Conservation (phyloP, 192 early-diverging fungal genomes). For the Coemansia sp. region DNA sequence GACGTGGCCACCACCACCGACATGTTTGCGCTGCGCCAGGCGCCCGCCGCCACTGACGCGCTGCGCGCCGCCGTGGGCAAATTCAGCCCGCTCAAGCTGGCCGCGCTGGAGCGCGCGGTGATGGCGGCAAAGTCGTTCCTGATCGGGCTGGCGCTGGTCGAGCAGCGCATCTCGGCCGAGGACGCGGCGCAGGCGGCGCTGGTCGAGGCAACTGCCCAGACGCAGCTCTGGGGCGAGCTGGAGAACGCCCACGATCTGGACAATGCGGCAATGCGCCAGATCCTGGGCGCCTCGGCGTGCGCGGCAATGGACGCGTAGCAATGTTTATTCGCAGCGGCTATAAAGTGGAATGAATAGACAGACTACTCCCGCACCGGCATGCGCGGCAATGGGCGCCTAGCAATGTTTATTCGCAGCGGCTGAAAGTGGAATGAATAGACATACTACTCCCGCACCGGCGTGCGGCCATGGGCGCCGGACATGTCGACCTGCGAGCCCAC, state of each 20-base stretch:
- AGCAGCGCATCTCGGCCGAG: slow-evolving; percentile 68
- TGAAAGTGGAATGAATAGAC: not conserved
- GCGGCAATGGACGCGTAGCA: slow-evolving; percentile 35
- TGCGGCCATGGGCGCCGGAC: slow-evolving; percentile 18
- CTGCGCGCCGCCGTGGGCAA: slow-evolving; percentile 54
- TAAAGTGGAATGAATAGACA: not conserved
- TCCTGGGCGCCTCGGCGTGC: slow-evolving; percentile 71
- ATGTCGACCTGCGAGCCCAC: slow-evolving; percentile 35
- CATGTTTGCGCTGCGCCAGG: slow-evolving; percentile 67
- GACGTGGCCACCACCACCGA: slow-evolving; percentile 68
- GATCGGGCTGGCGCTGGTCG: slow-evolving; percentile 82
- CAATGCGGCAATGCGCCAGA: slow-evolving; percentile 58
- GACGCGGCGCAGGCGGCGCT: slow-evolving; percentile 72
- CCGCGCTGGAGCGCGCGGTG: slow-evolving; percentile 85
- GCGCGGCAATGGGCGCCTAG: slow-evolving; percentile 43
- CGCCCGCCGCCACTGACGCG: slow-evolving; percentile 54
- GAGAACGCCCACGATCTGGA: slow-evolving; percentile 63
- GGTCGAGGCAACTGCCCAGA: slow-evolving; percentile 84
- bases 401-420: not conserved
- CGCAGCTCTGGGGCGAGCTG: slow-evolving; percentile 85
- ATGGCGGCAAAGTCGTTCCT: slow-evolving; percentile 88
- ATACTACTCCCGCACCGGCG: slow-evolving; percentile 29
- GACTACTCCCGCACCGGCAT: slow-evolving; percentile 51
- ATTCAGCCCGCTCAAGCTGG: slow-evolving; percentile 69
- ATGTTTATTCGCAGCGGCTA: not conserved